Percentiles rank a stretch among this genome's conserved stretches.
These are phyloP conservation scores for Leptoxyphium fumago DNA, from an alignment of 2,329 filamentous ascomycete genomes.

Conservation along the genomic window DNA sequence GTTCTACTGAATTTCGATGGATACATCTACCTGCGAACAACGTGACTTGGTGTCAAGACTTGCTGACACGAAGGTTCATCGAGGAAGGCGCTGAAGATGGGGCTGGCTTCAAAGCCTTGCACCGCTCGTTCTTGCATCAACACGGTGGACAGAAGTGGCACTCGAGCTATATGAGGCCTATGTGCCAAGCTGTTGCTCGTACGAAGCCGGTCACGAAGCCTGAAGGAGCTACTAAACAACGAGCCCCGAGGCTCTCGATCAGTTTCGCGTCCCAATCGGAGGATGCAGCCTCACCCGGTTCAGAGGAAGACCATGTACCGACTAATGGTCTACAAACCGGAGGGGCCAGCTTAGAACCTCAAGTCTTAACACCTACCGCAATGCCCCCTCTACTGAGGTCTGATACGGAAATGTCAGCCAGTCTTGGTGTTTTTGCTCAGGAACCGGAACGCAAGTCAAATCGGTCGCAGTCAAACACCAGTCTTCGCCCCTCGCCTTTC, in stretches of 20 bases:
- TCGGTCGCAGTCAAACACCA: constrained; percentile 13
- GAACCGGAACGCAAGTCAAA: not conserved
- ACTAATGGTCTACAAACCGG: not conserved
- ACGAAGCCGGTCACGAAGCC: not conserved
- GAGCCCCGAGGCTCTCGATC: too few relatives aligned
- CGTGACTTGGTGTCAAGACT: constrained; percentile 47
- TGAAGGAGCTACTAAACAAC: not conserved
- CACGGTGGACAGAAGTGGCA: constrained; percentile 44
- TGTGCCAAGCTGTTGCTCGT: constrained; percentile 29
- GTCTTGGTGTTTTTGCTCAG: not conserved
- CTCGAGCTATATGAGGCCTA: constrained; percentile 47
- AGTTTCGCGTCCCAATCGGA: too few relatives aligned
- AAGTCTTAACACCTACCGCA: not conserved
- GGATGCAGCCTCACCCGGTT: too few relatives aligned
- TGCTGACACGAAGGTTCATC: constrained; percentile 50
- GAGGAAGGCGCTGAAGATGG: constrained; percentile 48
- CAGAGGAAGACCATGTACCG: too few relatives aligned
- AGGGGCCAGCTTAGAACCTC: not conserved
- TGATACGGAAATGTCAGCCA: not conserved
- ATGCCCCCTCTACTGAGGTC: not conserved
- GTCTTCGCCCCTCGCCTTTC: constrained; percentile 10
- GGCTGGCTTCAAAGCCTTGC: constrained; percentile 47
- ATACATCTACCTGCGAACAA: constrained; percentile 35
- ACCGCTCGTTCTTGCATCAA: constrained; percentile 46
- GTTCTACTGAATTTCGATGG: constrained; percentile 29